Base-by-base conservation (phyloP, 768 basidiomycete genomes). In the Xanthoconium stramineum region DNA sequence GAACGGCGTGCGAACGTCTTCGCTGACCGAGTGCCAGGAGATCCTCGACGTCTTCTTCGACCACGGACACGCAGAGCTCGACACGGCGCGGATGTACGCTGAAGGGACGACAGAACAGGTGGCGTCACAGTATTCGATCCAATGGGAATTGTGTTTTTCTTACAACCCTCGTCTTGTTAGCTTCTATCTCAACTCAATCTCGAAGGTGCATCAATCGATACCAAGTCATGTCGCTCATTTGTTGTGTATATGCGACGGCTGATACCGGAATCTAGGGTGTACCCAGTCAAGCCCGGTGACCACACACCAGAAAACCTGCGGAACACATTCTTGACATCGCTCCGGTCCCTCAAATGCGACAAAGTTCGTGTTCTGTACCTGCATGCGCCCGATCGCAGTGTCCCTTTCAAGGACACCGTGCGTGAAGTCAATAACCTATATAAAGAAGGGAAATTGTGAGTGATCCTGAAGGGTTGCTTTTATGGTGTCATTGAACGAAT, bases 331-430 rank as follows among this genome's bases (percentile, higher is more conserved):
- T 54, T 74, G 17, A 67, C 58, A 6, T 86, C 83, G 1, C 69
- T 84, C 40, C 67, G 75, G 37, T 68, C 68, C 12, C 70, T 85
- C 17, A 73, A 76, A 35, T 71, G 75, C 6, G 67, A 78, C 67
- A 84, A 75, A 53, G 75, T 73, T 19, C 74, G 78, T 6, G 77
- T 79, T 17, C 75, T 82, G 68, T 86, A 85, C 58, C 71, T 86
- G 32, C 85, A 86, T 56, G 80, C 76, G 12, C 85, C 85, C 1
- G 84, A 87, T 63, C 75, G 80, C 28, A 77, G 73, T 14, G 79
- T 82, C 4, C 79, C 83, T 0, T 85, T 80, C 52, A 80, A 82
- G 60, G 75, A 80, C 8, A 86, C 84, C 0, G 59, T 82, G 28
- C 77, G 77, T 30, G 80, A 77, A 14, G 72, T 84, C 3, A 75